Evolutionary conservation across 331 rosid species (phyloP).

Genomic region (Spiraea crenata): DNA sequence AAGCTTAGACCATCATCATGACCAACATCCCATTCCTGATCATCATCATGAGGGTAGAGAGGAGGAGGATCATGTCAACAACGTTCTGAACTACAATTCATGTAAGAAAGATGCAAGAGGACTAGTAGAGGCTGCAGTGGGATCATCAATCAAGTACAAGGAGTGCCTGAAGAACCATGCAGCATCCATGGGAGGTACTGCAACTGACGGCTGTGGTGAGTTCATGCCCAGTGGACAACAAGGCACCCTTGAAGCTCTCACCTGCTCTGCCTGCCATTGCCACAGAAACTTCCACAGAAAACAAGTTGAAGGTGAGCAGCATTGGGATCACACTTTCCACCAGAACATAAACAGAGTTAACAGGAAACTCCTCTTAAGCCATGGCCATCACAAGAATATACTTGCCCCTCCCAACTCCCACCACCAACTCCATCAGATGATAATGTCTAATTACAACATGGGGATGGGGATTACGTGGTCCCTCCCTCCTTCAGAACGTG

Average conservation of each 20-base stretch:
- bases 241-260: slow-evolving; percentile 69
- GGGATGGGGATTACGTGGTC: slow-evolving; percentile 31
- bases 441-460: slow-evolving; percentile 55
- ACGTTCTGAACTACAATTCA: not conserved
- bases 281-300: slow-evolving; percentile 91
- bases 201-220: slow-evolving; percentile 87
- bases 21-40: not conserved
- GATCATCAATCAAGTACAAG: slow-evolving; percentile 38
- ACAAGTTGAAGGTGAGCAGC: slow-evolving; percentile 48
- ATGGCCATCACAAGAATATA: slow-evolving; percentile 33
- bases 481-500: slow-evolving; percentile 54
- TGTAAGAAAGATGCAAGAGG: slow-evolving; percentile 22
- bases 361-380: slow-evolving; percentile 45
- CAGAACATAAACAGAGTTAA: slow-evolving; percentile 18
- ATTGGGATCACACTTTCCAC: slow-evolving; percentile 24
- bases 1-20: not conserved
- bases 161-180: slow-evolving; percentile 92
- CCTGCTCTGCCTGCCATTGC: slow-evolving; percentile 79
- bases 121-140: too few relatives aligned
- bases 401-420: slow-evolving; percentile 40
- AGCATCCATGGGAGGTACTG: slow-evolving; percentile 86
- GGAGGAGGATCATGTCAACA: slow-evolving; percentile 4
- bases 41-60: not conserved
- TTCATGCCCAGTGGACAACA: slow-evolving; percentile 86
- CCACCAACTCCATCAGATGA: slow-evolving; percentile 50